Conservation (phyloP, 805 yeast species). For the Priceomyces carsonii region DNA sequence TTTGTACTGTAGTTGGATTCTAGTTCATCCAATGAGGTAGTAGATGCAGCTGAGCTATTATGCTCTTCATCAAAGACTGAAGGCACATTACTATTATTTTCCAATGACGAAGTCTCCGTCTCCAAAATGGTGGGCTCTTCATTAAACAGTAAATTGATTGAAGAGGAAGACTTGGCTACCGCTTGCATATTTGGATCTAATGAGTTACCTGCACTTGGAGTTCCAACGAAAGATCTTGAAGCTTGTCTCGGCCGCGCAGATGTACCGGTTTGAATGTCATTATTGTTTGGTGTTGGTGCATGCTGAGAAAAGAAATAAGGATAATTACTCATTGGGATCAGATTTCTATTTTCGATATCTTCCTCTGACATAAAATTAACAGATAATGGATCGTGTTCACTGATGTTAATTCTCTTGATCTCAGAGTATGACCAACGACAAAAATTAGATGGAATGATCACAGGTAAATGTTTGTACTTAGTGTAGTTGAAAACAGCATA, state of each 20-base stretch:
- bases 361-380: conserved; percentile 9
- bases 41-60: conserved; percentile 31
- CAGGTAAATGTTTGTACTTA: conserved; percentile 68
- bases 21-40: conserved; percentile 36
- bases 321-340: conserved; percentile 2
- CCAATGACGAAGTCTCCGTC: conserved; percentile 21
- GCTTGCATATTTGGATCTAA: conserved; percentile 12
- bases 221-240: conserved; percentile 19
- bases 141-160: conserved; percentile 10
- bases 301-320: conserved; percentile 7
- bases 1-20: conserved; percentile 5
- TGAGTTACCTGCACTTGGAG: conserved; percentile 1
- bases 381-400: conserved; percentile 32
- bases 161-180: conserved; percentile 16
- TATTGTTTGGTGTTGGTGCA: conserved; percentile 8
- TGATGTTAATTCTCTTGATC: conserved; percentile 25
- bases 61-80: conserved; percentile 37
- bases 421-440: conserved; percentile 70
- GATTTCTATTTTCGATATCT: conserved; percentile 7
- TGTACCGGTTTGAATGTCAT: conserved; percentile 22
- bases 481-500: conserved; percentile 68
- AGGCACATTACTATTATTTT: conserved; percentile 38
- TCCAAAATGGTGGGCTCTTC: conserved; percentile 13
- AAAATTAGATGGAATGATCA: conserved; percentile 48
- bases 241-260: conserved; percentile 30